phyloP scores from a whole-genome alignment of 257 asterid genomes.

The Jaltomata sinuosa region DNA sequence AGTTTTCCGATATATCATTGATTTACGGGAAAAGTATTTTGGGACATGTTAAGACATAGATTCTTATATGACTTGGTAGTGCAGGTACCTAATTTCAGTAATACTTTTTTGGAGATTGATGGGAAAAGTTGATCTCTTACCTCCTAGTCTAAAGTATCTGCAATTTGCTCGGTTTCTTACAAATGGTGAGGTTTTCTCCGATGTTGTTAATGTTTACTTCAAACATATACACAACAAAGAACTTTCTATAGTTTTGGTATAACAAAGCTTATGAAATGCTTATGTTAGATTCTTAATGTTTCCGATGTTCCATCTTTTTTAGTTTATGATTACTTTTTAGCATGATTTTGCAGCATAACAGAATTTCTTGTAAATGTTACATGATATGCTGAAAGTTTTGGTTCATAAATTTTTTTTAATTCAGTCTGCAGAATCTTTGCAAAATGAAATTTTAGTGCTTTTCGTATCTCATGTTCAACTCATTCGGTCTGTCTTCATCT shows the following conservation, averaged over 20 bases:
- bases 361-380: neutral
- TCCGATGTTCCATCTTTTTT: neutral
- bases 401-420: neutral
- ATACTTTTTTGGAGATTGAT: constrained; percentile 57
- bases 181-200: constrained; percentile 36
- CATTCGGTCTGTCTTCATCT: neutral
- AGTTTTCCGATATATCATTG: neutral
- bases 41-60: neutral
- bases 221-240: neutral
- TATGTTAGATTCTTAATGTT: neutral
- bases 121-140: constrained; percentile 50
- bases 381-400: neutral
- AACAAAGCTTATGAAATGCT: neutral
- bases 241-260: neutral
- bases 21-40: neutral
- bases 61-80: constrained; percentile 8
- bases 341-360: neutral
- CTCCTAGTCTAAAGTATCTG: constrained; percentile 44
- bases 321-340: neutral
- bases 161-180: constrained; percentile 64
- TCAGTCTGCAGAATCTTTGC: neutral
- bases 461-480: neutral
- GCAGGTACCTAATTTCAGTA: constrained; percentile 61
- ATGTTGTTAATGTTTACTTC: neutral
- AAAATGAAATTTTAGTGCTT: neutral